Evolutionary conservation across 192 early-diverging fungal genomes (phyloP), one percentile per base, ranked within the genome.

Genomic region (Coemansia javaensis): DNA sequence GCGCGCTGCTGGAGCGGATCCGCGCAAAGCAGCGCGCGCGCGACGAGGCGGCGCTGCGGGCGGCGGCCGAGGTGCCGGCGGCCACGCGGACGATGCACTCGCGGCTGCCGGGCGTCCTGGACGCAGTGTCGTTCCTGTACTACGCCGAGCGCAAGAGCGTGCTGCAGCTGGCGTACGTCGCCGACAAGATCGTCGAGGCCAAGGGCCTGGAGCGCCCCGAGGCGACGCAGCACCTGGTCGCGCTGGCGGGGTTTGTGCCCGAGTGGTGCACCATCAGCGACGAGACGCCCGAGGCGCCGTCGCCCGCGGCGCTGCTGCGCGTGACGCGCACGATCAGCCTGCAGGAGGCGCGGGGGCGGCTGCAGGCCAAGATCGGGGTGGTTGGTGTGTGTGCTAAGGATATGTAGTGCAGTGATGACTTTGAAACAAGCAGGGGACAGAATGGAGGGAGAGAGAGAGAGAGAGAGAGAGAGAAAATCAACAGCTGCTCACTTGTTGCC

Each of bases 11-110:
- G 7, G 75, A 70, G 16, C 75, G 75, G 0, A 77, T 77, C 38
- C 75, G 75, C 30, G 66, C 50, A 6, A 77, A 77, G 41, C 66
- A 77, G 36, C 57, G 55, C 10, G 56, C 61, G 18, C 57, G 53
- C 13, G 66, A 69, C 22, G 33, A 24, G 15, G 54, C 47, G 0
- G 23, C 20, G 21, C 22, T 40, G 36, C 23, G 47, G 23, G 18
- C 16, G 0, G 14, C 21, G 5, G 30, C 36, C 15, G 18, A 41
- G 1, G 25, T 44, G 7, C 54, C 54, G 2, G 44, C 33, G 1
- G 32, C 72, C 20, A 63, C 50, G 0, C 60, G 51, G 1, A 51
- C 75, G n/a, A 66, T 71, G 59, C 41, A 69, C 17, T 61, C 62
- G 32, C 51, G 75, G 11, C 59, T 77, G 8, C 67, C 75, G 10